phyloP scores from a whole-genome alignment of 2,329 filamentous ascomycete genomes.

The Fusarium tuaranense region DNA sequence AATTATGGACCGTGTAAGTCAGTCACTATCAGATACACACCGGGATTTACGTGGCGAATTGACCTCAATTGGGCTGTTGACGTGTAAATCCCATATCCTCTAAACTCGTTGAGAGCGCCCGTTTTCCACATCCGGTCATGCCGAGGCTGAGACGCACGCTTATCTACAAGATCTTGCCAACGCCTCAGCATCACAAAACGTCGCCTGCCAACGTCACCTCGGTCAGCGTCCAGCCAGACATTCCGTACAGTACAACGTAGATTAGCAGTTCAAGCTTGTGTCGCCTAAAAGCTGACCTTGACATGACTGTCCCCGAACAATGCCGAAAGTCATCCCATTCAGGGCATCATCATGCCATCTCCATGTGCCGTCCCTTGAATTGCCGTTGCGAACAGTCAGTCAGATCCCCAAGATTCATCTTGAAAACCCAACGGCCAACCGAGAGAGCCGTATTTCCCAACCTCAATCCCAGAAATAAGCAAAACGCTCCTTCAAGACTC shows the following conservation, averaged over 20 bases:
- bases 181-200: not conserved
- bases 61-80: slow-evolving; percentile 13
- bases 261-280: not conserved
- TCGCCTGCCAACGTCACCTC: slow-evolving; percentile 7
- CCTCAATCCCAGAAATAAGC: not conserved
- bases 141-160: slow-evolving; percentile 18
- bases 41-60: slow-evolving; percentile 24
- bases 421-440: slow-evolving; percentile 2
- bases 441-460: slow-evolving; percentile 4
- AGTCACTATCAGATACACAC: not conserved
- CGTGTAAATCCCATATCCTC: slow-evolving; percentile 23
- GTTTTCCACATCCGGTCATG: slow-evolving; percentile 28
- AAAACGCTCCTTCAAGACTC: slow-evolving; percentile 13
- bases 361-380: slow-evolving; percentile 7
- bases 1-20: slow-evolving; percentile 1
- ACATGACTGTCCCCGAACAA: slow-evolving; percentile 13
- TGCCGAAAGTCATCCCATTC: slow-evolving; percentile 21
- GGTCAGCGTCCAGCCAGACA: slow-evolving; percentile 1
- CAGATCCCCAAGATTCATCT: slow-evolving; percentile 1
- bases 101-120: slow-evolving; percentile 8
- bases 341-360: slow-evolving; percentile 8
- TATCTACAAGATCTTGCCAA: slow-evolving; percentile 33
- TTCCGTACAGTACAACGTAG: not conserved
- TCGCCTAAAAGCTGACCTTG: slow-evolving; percentile 8
- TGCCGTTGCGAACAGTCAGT: not conserved